Percentiles rank a stretch among this genome's conserved stretches.
These are phyloP conservation scores for Chlorophyllum brunneum DNA, from an alignment of 768 basidiomycete genomes.

Conservation along the genomic window DNA sequence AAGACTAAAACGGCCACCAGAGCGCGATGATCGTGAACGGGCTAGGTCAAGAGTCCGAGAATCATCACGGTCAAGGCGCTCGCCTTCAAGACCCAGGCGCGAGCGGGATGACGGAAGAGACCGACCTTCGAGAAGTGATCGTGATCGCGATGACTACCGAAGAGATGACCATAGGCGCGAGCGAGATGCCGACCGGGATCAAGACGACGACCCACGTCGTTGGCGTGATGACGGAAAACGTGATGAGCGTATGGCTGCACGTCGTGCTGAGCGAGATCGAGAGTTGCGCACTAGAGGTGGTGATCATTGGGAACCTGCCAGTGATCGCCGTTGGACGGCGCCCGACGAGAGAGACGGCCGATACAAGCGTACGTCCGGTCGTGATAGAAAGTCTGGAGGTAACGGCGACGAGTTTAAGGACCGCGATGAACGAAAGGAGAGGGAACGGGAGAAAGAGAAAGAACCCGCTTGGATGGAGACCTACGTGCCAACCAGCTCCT, in stretches of 20 bases:
- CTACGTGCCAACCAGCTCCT: slow-evolving; percentile 61
- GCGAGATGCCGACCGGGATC: slow-evolving; percentile 40
- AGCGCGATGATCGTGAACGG: slow-evolving; percentile 61
- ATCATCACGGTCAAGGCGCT: slow-evolving; percentile 56
- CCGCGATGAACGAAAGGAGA: slow-evolving; percentile 45
- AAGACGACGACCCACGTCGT: slow-evolving; percentile 63
- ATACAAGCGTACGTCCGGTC: slow-evolving; percentile 52
- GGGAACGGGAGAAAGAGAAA: slow-evolving; percentile 69
- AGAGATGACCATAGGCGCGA: slow-evolving; percentile 38
- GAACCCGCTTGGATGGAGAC: slow-evolving; percentile 94
- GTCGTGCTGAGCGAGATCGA: slow-evolving; percentile 54
- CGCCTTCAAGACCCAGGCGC: slow-evolving; percentile 49
- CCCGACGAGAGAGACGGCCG: slow-evolving; percentile 70
- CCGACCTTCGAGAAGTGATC: slow-evolving; percentile 19
- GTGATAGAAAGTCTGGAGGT: slow-evolving; percentile 49
- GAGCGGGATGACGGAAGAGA: slow-evolving; percentile 37
- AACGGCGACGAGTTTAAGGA: slow-evolving; percentile 40
- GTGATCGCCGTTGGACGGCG: slow-evolving; percentile 54
- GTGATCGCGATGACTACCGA: slow-evolving; percentile 35
- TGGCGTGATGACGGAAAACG: slow-evolving; percentile 84
- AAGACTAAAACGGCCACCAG: slow-evolving; percentile 59
- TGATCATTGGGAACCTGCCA: slow-evolving; percentile 42
- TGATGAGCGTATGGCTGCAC: slow-evolving; percentile 66
- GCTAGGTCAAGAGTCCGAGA: slow-evolving; percentile 64
- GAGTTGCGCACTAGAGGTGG: slow-evolving; percentile 37